phyloP scores from a whole-genome alignment of 441 rosid genomes.

The Croton laevigatus region DNA sequence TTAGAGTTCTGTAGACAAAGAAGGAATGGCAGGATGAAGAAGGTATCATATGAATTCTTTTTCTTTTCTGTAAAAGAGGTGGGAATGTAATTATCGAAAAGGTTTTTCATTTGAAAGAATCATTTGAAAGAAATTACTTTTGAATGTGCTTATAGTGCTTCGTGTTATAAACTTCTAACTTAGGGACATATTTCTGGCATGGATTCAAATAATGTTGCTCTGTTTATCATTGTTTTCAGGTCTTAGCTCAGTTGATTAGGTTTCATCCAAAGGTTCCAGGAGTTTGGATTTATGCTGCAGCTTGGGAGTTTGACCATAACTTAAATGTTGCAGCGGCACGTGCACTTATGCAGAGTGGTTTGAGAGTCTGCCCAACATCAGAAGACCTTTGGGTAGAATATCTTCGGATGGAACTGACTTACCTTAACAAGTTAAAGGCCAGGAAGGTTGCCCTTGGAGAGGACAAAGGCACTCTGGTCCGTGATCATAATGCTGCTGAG shows the following conservation, averaged over 20 bases:
- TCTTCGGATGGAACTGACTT: slow-evolving; percentile 87
- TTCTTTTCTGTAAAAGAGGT: background rate
- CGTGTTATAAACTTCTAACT: background rate
- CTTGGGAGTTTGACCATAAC: slow-evolving; percentile 91
- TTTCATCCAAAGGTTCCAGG: slow-evolving; percentile 86
- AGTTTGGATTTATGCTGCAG: slow-evolving; percentile 96
- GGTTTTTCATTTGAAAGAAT: background rate
- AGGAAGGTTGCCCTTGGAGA: slow-evolving; percentile 82
- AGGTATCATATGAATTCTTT: slow-evolving; percentile 37
- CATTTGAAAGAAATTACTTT: background rate
- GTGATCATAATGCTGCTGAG: slow-evolving; percentile 30
- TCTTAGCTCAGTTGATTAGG: slow-evolving; percentile 75
- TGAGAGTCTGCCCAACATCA: slow-evolving; percentile 71
- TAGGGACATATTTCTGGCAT: background rate
- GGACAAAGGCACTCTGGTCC: slow-evolving; percentile 58
- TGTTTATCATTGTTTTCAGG: slow-evolving; percentile 34
- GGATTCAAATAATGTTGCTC: background rate
- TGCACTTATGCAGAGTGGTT: slow-evolving; percentile 86
- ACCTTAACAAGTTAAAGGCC: slow-evolving; percentile 78
- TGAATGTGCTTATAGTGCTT: background rate
- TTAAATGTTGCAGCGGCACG: slow-evolving; percentile 81
- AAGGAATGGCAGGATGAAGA: slow-evolving; percentile 81
- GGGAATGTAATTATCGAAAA: background rate
- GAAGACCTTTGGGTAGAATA: slow-evolving; percentile 94
- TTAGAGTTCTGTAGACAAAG: slow-evolving; percentile 73